Percentiles rank a stretch among this genome's conserved stretches.
Conservation (phyloP, 768 basidiomycete genomes). For the Coprinopsis cinerea region DNA sequence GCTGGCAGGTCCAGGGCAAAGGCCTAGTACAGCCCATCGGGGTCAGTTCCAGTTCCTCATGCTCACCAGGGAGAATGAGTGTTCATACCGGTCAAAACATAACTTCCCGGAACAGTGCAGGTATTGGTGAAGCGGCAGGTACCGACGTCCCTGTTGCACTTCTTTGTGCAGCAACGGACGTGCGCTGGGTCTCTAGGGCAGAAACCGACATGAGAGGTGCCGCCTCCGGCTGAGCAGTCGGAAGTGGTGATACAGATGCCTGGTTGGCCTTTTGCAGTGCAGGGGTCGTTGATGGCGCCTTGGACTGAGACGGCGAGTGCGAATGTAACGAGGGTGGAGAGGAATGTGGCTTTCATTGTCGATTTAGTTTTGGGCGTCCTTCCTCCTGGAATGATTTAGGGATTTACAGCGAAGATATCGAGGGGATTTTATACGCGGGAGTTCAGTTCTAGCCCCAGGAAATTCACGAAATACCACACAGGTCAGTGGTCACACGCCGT, state of each 20-base stretch:
- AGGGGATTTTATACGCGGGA: no score
- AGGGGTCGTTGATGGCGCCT: constrained; percentile 20
- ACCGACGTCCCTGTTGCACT: constrained; percentile 21
- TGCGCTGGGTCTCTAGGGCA: constrained; percentile 24
- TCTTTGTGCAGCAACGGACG: constrained; percentile 24
- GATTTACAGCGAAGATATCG: no score
- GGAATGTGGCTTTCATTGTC: no score
- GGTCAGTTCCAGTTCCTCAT: no score
- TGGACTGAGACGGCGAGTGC: background rate
- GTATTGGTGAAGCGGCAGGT: constrained; percentile 20
- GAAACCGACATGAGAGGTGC: constrained; percentile 19
- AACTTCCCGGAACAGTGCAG: constrained; percentile 18
- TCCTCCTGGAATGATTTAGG: no score
- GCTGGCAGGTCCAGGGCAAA: constrained; percentile 23
- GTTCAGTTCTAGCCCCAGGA: no score
- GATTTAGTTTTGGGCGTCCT: no score
- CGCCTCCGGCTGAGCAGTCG: constrained; percentile 19
- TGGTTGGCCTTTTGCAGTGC: constrained; percentile 19
- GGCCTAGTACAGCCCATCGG: no score
- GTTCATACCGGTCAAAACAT: constrained; percentile 14
- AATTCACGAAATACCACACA: no score
- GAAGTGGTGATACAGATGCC: constrained; percentile 22
- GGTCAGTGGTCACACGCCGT: no score
- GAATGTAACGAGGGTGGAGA: constrained; percentile 6
- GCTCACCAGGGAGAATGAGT: no score